Conservation (phyloP, 2,329 filamentous ascomycete species). For the Cytospora chrysosperma region DNA sequence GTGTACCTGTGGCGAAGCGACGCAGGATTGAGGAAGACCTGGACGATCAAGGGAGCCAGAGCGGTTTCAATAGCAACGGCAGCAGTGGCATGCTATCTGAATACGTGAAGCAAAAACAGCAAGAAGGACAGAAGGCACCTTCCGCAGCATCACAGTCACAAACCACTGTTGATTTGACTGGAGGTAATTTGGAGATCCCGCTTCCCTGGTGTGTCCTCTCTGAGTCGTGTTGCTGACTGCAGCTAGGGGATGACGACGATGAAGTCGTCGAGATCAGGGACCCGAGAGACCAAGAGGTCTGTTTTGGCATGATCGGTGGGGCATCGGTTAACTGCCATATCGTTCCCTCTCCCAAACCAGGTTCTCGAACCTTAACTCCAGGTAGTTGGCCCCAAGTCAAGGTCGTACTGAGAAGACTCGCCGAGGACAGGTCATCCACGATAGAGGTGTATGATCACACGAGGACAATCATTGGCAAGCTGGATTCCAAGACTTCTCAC, state of each 20-base stretch:
- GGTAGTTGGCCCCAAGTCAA: slow-evolving; percentile 72
- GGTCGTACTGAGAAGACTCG: slow-evolving; percentile 62
- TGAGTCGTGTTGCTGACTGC: slow-evolving; percentile 26
- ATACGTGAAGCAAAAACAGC: slow-evolving; percentile 62
- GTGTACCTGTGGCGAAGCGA: slow-evolving; percentile 62
- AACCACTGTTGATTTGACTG: slow-evolving; percentile 56
- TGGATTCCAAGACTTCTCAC: slow-evolving; percentile 66
- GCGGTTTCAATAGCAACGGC: slow-evolving; percentile 41
- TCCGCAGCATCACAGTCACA: slow-evolving; percentile 29
- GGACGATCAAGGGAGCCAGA: slow-evolving; percentile 34
- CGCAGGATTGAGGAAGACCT: slow-evolving; percentile 54
- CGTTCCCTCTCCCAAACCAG: slow-evolving; percentile 68
- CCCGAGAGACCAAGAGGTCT: slow-evolving; percentile 68
- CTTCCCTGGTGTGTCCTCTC: not conserved
- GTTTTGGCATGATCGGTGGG: slow-evolving; percentile 74
- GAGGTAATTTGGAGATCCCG: slow-evolving; percentile 37
- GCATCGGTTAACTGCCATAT: slow-evolving; percentile 64
- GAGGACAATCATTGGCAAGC: slow-evolving; percentile 68
- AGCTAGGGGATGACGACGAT: slow-evolving; percentile 51
- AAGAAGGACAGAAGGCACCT: slow-evolving; percentile 38
- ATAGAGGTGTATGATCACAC: slow-evolving; percentile 76
- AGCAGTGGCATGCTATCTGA: slow-evolving; percentile 61
- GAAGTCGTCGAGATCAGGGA: slow-evolving; percentile 59
- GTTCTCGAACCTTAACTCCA: slow-evolving; percentile 56
- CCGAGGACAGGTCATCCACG: slow-evolving; percentile 53